Base-by-base conservation (phyloP, 225 moss, liverwort and hornwort genomes). In the Marchantia polymorpha region DNA sequence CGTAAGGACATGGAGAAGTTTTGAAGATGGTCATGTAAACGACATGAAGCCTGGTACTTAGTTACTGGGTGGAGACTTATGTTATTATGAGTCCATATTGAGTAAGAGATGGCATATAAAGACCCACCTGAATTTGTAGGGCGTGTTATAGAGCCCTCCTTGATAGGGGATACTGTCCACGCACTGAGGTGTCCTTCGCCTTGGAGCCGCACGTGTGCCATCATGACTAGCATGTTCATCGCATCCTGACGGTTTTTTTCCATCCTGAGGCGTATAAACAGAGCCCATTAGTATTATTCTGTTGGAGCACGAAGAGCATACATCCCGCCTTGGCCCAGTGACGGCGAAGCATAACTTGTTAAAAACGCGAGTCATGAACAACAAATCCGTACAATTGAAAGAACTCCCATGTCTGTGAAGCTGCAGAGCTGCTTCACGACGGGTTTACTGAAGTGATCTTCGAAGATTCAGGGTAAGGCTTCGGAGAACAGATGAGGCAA, bases 191-290 rank as follows among this genome's bases (percentile, higher is more conserved):
- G 86, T 27, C 99, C 95, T 51, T 88, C 85, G 79, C 92, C 93
- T 81, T 95, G 95, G 49, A 99, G 86, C 88, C 93, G 88, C 89
- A 93, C 81, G 65, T 99, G 95, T 55, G 93, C 93, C 83, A 92
- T 91, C 84, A 93, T 88, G 74, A 95, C 83, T 67, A 89, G 90
- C 82, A 91, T 90, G 64, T 89, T 86, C 69, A 83, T 83, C 77
- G 87, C 70, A 69, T 99, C 97, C 71, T 89, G 89, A 60, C 52
- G 74, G 14, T 79, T 79, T 63, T 85, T 91, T 61, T 93, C 93
- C 88, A 87, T 90, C 91, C 93, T 93, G 46, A n/a, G 25, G 65
- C 48, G 61, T 17, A 56, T 54, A 51, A 39, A 39, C 39, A 39
- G 5, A 2, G 39, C 39, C 39, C 39, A 39, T 39, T 39, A 39